Conservation (phyloP, 2,329 filamentous ascomycete genomes). For the Fusarium stilboides region DNA sequence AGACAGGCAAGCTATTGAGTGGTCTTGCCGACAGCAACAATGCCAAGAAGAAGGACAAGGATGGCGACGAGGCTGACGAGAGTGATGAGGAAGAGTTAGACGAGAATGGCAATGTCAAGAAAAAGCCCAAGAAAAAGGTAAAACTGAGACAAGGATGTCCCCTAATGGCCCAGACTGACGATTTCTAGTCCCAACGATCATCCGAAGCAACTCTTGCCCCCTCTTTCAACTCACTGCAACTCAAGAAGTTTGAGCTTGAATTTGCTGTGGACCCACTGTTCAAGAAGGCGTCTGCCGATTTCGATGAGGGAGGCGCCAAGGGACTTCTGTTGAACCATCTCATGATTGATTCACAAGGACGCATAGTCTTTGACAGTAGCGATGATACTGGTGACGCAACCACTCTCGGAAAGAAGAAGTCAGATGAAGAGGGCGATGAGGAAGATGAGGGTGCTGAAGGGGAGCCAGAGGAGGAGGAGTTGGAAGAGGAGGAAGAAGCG, state of each 20-base stretch:
- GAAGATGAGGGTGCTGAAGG: constrained; percentile 56
- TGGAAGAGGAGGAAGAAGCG: constrained; percentile 62
- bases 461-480: constrained; percentile 49
- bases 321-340: constrained; percentile 94
- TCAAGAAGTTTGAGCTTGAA: constrained; percentile 98
- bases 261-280: constrained; percentile 98
- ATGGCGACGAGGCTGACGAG: constrained; percentile 77
- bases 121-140: constrained; percentile 83
- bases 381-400: constrained; percentile 78
- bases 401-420: constrained; percentile 55
- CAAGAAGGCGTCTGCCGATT: constrained; percentile 98
- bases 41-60: constrained; percentile 79
- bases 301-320: constrained; percentile 97
- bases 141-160: constrained; percentile 31
- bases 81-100: constrained; percentile 75
- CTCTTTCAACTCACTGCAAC: constrained; percentile 87
- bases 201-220: constrained; percentile 94
- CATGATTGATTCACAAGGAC: constrained; percentile 91
- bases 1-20: constrained; percentile 94
- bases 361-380: constrained; percentile 98
- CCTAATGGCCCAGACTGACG: constrained; percentile 21
- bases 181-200: constrained; percentile 74
- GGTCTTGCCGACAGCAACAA: constrained; percentile 90
- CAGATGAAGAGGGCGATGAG: constrained; percentile 58
- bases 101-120: constrained; percentile 72